phyloP scores from a whole-genome alignment of 352 stramenopile genomes.

The Blastocystis sp. region DNA sequence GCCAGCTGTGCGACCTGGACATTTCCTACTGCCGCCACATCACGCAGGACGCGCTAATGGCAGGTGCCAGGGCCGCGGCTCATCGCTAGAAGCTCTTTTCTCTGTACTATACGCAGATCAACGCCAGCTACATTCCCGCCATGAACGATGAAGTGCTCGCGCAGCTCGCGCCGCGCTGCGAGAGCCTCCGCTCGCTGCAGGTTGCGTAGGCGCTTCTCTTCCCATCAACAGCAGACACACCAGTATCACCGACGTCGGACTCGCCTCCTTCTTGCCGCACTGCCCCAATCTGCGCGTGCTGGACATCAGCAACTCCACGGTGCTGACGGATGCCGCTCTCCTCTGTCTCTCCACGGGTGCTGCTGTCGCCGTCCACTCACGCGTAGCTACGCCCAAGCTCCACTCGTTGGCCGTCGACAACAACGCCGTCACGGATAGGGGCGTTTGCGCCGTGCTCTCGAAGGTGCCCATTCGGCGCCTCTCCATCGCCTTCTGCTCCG shows the following conservation, averaged over 20 bases:
- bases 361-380: not conserved
- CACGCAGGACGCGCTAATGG: constrained; percentile 28
- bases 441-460: not conserved
- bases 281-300: not conserved
- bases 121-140: constrained; percentile 54
- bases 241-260: not conserved
- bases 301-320: constrained; percentile 38
- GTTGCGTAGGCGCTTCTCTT: not conserved
- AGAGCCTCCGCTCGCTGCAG: constrained; percentile 13
- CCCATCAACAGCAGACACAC: constrained; percentile 10
- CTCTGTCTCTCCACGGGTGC: not conserved
- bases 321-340: not conserved
- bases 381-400: not conserved
- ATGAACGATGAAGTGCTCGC: constrained; percentile 18
- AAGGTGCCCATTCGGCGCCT: not conserved
- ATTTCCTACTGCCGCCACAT: constrained; percentile 66
- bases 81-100: constrained; percentile 24
- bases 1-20: constrained; percentile 37
- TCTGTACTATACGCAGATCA: constrained; percentile 27
- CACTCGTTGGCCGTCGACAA: constrained; percentile 32
- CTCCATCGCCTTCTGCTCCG: constrained; percentile 33
- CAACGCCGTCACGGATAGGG: constrained; percentile 29
- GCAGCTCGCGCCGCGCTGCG: not conserved
- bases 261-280: not conserved
- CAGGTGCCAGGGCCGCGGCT: not conserved